Conservation (phyloP, 176 grass and related monocot species). For the Aegilops umbellulata region DNA sequence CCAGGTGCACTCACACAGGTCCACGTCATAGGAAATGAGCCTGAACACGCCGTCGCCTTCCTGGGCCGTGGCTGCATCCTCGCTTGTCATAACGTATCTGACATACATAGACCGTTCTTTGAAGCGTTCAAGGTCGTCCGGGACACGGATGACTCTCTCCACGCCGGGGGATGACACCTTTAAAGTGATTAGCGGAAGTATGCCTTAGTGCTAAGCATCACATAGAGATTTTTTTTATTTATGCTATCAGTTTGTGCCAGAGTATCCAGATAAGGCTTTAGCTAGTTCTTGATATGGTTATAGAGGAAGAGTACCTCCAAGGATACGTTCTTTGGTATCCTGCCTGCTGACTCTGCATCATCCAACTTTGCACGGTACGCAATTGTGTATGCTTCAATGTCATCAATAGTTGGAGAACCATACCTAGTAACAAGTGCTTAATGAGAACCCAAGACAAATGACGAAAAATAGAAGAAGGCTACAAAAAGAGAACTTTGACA, state of each 20-base stretch:
- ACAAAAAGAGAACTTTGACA: neutral
- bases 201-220: conserved; percentile 12
- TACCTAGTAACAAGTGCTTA: conserved; percentile 48
- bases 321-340: conserved; percentile 66
- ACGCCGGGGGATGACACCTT: conserved; percentile 92
- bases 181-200: conserved; percentile 15
- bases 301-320: conserved; percentile 64
- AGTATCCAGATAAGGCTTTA: conserved; percentile 4
- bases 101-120: conserved; percentile 86
- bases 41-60: conserved; percentile 74
- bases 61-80: conserved; percentile 22
- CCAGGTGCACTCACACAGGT: conserved; percentile 74
- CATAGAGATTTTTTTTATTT: conserved; percentile 19
- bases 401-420: conserved; percentile 88
- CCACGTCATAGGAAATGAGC: conserved; percentile 75
- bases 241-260: conserved; percentile 3
- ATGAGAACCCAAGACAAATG: conserved; percentile 37
- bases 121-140: conserved; percentile 89
- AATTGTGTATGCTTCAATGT: conserved; percentile 84
- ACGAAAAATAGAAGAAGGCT: neutral
- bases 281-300: conserved; percentile 1
- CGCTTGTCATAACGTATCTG: conserved; percentile 43
- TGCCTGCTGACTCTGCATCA: conserved; percentile 60
- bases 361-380: conserved; percentile 74
- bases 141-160: conserved; percentile 72